These are phyloP conservation scores for Hypoxylon sp. DNA, from an alignment of 2,329 filamentous ascomycete genomes.

Conservation along the genomic window DNA sequence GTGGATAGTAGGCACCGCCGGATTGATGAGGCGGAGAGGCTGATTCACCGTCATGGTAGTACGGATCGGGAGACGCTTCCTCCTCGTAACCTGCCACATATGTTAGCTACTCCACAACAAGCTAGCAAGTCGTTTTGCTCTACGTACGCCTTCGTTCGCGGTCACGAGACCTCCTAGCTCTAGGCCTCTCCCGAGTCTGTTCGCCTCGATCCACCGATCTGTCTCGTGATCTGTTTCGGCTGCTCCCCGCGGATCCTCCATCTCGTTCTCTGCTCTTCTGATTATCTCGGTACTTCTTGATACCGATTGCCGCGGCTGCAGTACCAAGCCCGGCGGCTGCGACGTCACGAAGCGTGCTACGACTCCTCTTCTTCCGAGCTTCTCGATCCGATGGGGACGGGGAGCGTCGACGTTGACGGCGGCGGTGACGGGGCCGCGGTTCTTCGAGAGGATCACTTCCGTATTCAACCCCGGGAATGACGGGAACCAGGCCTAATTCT, in stretches of 20 bases:
- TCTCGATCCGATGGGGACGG: constrained; percentile 47
- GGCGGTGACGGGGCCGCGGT: constrained; percentile 51
- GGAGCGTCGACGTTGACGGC: constrained; percentile 50
- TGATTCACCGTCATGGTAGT: constrained; percentile 39
- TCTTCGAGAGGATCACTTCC: constrained; percentile 64
- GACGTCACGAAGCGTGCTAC: constrained; percentile 62
- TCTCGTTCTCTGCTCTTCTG: constrained; percentile 53
- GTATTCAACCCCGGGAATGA: constrained; percentile 63
- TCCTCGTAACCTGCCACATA: constrained; percentile 44
- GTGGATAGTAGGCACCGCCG: constrained; percentile 43
- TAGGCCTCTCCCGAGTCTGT: constrained; percentile 38
- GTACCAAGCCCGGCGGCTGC: constrained; percentile 63
- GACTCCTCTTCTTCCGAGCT: constrained; percentile 59
- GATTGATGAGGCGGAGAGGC: constrained; percentile 44
- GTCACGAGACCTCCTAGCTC: constrained; percentile 46
- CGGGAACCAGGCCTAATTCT: constrained; percentile 66
- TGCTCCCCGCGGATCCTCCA: constrained; percentile 48
- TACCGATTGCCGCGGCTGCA: constrained; percentile 68
- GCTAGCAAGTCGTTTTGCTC: not conserved
- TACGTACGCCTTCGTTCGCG: constrained; percentile 47
- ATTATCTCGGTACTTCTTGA: constrained; percentile 65
- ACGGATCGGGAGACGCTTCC: constrained; percentile 34
- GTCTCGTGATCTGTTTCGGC: constrained; percentile 34
- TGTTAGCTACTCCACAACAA: constrained; percentile 30
- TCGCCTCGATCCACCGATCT: constrained; percentile 39